Evolutionary conservation across 495 filamentous ascomycete species (phyloP).

Genomic region (Aeminium ludgeri): DNA sequence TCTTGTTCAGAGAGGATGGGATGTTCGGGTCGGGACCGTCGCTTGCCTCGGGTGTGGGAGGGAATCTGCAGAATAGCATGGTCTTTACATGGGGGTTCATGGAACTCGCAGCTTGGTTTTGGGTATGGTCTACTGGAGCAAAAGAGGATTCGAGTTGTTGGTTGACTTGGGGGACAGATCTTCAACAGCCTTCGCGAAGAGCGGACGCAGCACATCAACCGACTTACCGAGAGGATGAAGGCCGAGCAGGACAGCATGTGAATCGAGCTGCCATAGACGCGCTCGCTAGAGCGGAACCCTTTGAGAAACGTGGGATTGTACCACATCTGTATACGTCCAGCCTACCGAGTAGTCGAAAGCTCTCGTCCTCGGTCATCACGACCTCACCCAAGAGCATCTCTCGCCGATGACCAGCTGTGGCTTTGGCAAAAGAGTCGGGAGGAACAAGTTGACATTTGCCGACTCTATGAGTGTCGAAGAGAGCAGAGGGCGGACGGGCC

Average conservation of each 20-base stretch:
- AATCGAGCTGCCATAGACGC: background rate
- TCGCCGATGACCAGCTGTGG: no score
- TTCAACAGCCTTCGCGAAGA: slow-evolving; percentile 17
- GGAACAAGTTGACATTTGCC: no score
- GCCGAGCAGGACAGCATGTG: slow-evolving; percentile 8
- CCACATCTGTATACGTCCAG: background rate
- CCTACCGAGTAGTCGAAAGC: background rate
- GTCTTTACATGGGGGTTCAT: slow-evolving; percentile 73
- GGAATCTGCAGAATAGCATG: slow-evolving; percentile 52
- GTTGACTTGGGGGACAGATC: slow-evolving; percentile 2
- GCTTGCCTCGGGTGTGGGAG: slow-evolving; percentile 28
- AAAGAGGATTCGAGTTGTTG: background rate
- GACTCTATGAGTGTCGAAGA: no score
- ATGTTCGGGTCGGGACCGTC: slow-evolving; percentile 26
- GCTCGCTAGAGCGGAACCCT: background rate
- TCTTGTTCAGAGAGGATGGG: slow-evolving; percentile 35
- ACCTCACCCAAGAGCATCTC: no score
- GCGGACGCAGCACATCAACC: slow-evolving; percentile 2
- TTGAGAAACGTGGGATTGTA: background rate
- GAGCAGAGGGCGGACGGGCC: no score
- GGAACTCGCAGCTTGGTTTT: slow-evolving; percentile 79
- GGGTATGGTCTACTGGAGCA: slow-evolving; percentile 33
- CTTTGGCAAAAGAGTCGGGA: no score
- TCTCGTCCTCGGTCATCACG: no score
- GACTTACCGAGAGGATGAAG: slow-evolving; percentile 6